Base-by-base conservation (phyloP, 306 rosid species). In the Citrullus mucosospermus region DNA sequence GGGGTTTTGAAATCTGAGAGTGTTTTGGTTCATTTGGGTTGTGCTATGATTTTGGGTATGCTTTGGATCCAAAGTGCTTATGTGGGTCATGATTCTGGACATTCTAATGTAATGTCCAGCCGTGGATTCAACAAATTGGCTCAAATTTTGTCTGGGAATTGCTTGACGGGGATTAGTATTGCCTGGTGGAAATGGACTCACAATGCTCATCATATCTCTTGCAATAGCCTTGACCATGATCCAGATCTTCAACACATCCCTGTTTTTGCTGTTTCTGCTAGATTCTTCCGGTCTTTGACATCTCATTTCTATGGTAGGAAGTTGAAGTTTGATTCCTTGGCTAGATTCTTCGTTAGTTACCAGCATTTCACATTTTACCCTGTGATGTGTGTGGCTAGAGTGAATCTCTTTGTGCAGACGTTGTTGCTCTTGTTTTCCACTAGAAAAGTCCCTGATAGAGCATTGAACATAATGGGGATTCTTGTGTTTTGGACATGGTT, bases 171-270 rank as follows among this genome's bases (percentile, higher is more conserved):
- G 41, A 84, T 84, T 32, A 84, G 85, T 68, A 84, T 84, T 34
- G 87, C 87, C n/a, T 84, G 87, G 87, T 84, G 87, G 87, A 84
- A 84, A 51, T 84, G 87, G 87, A 84, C 87, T 34, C 87, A 84
- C 32, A 84, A 84, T 59, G 87, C 87, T 8, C 87, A 84, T 16
- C 87, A 84, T 46, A 78, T 84, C 60, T 79, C 87, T 25, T 84
- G 87, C 17, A 84, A 84, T 17, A 84, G 87, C 74, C 83, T 84
- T 6, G 87, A 84, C 53, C 69, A 81, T 0, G 87, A 84, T 13
- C 87, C 87, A 5, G 87, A 84, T 79, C 83, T 84, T 1, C 87
- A 84, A 67, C 87, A 84, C 76, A 67, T 84, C 48, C 87, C 87
- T 8, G 80, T 84, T 10, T 81, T 84, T 11, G 87, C 87, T 0